phyloP scores from a whole-genome alignment of 495 filamentous ascomycete genomes.

The Penicillium samsonianum region DNA sequence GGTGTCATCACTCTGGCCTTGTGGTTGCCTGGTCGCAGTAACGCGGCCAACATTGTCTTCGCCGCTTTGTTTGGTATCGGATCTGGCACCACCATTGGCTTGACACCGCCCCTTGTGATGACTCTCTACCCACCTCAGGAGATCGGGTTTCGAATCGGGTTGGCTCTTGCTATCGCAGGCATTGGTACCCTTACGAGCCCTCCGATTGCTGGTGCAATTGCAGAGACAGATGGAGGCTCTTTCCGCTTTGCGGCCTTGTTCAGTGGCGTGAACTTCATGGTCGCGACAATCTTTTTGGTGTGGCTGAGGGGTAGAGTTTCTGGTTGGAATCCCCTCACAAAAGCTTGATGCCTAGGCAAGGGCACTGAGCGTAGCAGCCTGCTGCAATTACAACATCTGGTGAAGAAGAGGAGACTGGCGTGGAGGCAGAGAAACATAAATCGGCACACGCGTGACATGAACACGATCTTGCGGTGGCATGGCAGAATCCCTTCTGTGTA shows the following conservation, averaged over 20 bases:
- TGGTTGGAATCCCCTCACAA: neutral
- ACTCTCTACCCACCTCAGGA: constrained; percentile 64
- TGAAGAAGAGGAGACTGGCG: constrained; percentile 3
- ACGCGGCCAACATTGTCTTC: constrained; percentile 60
- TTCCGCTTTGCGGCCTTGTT: neutral
- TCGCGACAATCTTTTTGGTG: neutral
- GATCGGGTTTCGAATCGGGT: constrained; percentile 64
- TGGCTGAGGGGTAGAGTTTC: constrained; percentile 1
- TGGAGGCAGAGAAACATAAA: neutral
- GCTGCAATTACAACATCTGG: neutral
- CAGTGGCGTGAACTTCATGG: constrained; percentile 1
- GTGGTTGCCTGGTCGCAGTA: constrained; percentile 58
- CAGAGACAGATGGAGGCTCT: neutral
- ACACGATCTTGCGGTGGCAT: neutral
- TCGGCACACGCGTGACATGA: neutral
- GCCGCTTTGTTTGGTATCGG: constrained; percentile 64
- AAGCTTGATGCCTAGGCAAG: neutral
- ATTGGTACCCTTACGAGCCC: constrained; percentile 62
- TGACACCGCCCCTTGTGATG: constrained; percentile 53
- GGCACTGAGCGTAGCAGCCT: neutral
- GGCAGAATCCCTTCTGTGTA: neutral
- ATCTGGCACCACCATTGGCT: constrained; percentile 63
- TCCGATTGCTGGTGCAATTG: constrained; percentile 63
- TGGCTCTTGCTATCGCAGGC: constrained; percentile 53
- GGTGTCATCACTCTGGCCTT: constrained; percentile 61